Evolutionary conservation across 371 early-diverging fungal genomes (phyloP).

Genomic region (Nematocida ausubeli): DNA sequence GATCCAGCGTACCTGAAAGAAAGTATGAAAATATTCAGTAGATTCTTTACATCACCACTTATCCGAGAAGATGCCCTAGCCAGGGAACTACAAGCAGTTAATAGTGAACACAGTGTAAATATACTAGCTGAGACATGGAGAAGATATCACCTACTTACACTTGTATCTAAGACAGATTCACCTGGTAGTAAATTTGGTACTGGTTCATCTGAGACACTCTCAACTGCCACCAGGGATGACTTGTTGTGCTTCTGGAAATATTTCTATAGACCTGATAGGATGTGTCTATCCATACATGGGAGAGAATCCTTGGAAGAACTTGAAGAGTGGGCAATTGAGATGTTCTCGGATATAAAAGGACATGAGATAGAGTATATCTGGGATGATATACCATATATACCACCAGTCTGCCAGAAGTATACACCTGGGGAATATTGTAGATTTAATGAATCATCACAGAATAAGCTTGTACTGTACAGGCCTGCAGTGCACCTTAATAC

Average conservation of each 20-base stretch:
- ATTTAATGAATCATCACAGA: slow-evolving; percentile 36
- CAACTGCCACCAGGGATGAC: slow-evolving; percentile 49
- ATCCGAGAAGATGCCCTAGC: slow-evolving; percentile 58
- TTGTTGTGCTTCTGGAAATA: slow-evolving; percentile 57
- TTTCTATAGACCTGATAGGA: slow-evolving; percentile 57
- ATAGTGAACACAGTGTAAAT: slow-evolving; percentile 63
- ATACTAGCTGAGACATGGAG: slow-evolving; percentile 54
- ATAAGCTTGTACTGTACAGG: slow-evolving; percentile 54
- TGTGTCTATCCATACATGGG: slow-evolving; percentile 61
- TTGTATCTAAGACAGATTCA: slow-evolving; percentile 30
- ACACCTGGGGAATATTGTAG: not conserved
- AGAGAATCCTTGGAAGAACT: slow-evolving; percentile 54
- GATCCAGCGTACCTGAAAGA: slow-evolving; percentile 77
- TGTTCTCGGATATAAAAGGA: not conserved
- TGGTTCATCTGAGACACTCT: slow-evolving; percentile 60
- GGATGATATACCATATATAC: not conserved
- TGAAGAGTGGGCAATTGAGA: slow-evolving; percentile 47
- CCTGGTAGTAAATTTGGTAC: slow-evolving; percentile 51
- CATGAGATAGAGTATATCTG: not conserved
- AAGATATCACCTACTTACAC: slow-evolving; percentile 42
- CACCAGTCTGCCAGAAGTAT: not conserved
- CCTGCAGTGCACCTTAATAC: slow-evolving; percentile 53
- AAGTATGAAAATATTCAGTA: slow-evolving; percentile 74
- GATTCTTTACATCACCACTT: slow-evolving; percentile 66
- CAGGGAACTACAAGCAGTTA: slow-evolving; percentile 66